Evolutionary conservation across 2,329 filamentous ascomycete genomes (phyloP).

Genomic region (Pseudocercospora macadamiae): DNA sequence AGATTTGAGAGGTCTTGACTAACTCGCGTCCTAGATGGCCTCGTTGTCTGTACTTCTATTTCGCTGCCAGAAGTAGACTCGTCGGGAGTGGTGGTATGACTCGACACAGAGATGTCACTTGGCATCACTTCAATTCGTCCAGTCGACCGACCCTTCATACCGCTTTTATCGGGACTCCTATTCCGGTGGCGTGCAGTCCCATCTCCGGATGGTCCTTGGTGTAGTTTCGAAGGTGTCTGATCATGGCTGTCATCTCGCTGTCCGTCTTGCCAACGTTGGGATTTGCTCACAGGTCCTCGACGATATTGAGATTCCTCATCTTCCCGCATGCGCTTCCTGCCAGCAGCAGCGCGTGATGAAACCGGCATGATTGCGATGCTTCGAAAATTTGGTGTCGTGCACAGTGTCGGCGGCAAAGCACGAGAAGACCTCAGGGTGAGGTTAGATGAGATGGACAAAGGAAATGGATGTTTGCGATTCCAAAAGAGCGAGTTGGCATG

Average conservation of each 20-base stretch:
- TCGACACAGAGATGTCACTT: too few relatives aligned
- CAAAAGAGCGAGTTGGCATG: neutral
- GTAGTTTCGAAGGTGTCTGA: neutral
- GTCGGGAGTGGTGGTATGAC: too few relatives aligned
- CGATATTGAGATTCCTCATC: too few relatives aligned
- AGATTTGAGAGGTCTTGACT: too few relatives aligned
- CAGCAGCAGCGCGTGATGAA: neutral
- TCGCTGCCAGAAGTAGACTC: neutral
- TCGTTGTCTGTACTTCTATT: too few relatives aligned
- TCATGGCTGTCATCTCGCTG: neutral
- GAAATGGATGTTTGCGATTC: constrained; percentile 5
- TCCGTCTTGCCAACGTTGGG: neutral
- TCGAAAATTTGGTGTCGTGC: too few relatives aligned
- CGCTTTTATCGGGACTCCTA: neutral
- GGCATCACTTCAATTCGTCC: too few relatives aligned
- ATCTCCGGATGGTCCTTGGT: neutral
- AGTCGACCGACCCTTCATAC: too few relatives aligned
- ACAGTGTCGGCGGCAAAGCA: neutral
- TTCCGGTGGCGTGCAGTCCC: neutral
- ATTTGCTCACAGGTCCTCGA: constrained; percentile 5
- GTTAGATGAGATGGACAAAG: neutral
- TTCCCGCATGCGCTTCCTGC: neutral
- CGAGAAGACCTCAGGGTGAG: neutral
- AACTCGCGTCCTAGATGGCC: too few relatives aligned
- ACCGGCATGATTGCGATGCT: neutral